A percentile compares a stretch with the other conserved stretches of the same genome.
These are phyloP conservation scores for Ustilago nuda DNA, from an alignment of 1,284 basidiomycete genomes.

Conservation along the genomic window DNA sequence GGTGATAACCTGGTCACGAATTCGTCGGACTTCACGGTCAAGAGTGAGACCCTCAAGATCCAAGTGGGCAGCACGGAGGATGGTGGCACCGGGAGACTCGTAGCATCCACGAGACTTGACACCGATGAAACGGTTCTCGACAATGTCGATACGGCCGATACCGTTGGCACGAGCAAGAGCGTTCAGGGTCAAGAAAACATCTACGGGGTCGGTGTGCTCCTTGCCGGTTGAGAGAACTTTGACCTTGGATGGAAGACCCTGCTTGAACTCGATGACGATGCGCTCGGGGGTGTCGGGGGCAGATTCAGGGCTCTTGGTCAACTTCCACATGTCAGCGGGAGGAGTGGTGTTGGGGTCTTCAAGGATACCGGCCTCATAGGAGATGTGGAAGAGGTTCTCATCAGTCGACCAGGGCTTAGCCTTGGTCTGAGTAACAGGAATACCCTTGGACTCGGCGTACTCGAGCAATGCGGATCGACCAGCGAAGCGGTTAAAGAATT, in stretches of 20 bases:
- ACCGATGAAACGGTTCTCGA: constrained; percentile 99
- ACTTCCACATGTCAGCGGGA: constrained; percentile 99
- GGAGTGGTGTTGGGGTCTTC: constrained; percentile 96
- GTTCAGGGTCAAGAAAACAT: constrained; percentile 93
- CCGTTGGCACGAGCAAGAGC: constrained; percentile 92
- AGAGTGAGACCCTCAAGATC: constrained; percentile 97
- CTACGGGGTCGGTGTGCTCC: constrained; percentile 84
- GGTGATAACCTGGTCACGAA: constrained; percentile 95
- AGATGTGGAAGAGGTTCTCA: constrained; percentile 99
- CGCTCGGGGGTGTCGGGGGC: constrained; percentile 85
- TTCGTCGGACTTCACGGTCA: constrained; percentile 93
- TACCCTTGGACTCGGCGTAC: constrained; percentile 87
- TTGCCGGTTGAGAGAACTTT: constrained; percentile 59
- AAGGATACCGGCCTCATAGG: constrained; percentile 98
- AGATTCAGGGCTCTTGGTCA: constrained; percentile 84
- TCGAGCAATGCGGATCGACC: constrained; percentile 91
- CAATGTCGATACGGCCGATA: constrained; percentile 96
- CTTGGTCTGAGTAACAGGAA: constrained; percentile 93
- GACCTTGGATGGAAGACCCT: constrained; percentile 76
- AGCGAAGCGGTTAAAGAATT: constrained; percentile 97
- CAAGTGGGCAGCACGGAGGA: constrained; percentile 93
- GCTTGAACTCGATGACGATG: constrained; percentile 77
- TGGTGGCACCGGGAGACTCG: constrained; percentile 95
- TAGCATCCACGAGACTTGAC: constrained; percentile 99
- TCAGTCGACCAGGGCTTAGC: constrained; percentile 97